phyloP scores from a whole-genome alignment of 441 rosid genomes.

The Bocquillonia castaneifolia region DNA sequence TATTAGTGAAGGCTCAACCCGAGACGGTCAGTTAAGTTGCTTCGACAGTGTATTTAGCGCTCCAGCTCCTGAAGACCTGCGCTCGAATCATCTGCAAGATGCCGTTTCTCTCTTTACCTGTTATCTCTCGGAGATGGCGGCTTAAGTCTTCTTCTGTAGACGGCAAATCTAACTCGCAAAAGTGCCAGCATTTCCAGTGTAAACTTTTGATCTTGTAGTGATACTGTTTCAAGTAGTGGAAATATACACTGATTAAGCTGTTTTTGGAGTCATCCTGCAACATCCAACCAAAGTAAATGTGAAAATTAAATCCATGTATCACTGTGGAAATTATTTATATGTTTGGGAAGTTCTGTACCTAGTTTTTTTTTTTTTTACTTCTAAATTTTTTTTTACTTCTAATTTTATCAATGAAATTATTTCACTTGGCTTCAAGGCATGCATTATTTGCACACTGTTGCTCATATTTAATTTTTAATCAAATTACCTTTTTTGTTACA shows the following conservation, averaged over 20 bases:
- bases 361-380: too few relatives aligned
- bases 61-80: conserved; percentile 65
- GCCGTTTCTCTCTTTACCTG: conserved; percentile 73
- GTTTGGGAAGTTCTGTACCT: too few relatives aligned
- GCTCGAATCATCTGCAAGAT: conserved; percentile 77
- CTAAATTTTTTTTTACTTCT: too few relatives aligned
- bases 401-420: too few relatives aligned
- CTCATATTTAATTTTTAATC: too few relatives aligned
- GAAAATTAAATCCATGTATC: too few relatives aligned
- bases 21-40: conserved; percentile 70
- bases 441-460: too few relatives aligned
- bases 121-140: conserved; percentile 56
- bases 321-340: too few relatives aligned
- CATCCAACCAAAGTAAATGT: too few relatives aligned
- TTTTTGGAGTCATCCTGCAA: background rate
- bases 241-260: background rate
- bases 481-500: too few relatives aligned
- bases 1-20: conserved; percentile 37
- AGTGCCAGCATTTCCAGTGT: conserved; percentile 1
- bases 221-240: background rate
- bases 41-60: conserved; percentile 58
- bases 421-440: too few relatives aligned
- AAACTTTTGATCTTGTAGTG: conserved; percentile 1
- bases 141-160: conserved; percentile 20
- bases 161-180: too few relatives aligned